Evolutionary conservation across 192 early-diverging fungal species (phyloP), one percentile per base, ranked within the genome.

Genomic region (Endogone sp.): DNA sequence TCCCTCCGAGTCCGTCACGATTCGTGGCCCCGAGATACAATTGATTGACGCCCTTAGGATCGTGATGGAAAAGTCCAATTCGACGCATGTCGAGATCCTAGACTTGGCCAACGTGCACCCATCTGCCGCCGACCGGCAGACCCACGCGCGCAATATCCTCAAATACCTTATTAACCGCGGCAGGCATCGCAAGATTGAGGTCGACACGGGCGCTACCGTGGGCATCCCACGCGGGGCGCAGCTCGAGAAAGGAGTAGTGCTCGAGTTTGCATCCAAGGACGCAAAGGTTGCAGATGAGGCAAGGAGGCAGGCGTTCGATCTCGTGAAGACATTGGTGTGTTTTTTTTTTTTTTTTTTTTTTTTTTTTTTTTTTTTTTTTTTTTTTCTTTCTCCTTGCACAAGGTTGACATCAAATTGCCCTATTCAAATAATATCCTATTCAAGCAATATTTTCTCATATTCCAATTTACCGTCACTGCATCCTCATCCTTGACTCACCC

Each of bases 51-150:
- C 94, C n/a, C 68, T 96, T 60, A 82, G 86, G 60, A 64, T 93
- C 64, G 91, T 95, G 11, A 83, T 94, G 75, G 89, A 92, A 63
- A 94, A 92, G 79, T 87, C 95, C 23, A 91, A 88, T 78, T 85
- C 94, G 25, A 81, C 88, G 44, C 71, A 82, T 22, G 82, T 97
- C 24, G 89, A 91, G 56, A 81, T 83, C 2, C 76, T 97, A 29
- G 90, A 95, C 75, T 81, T 94, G 23, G 66, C 78, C 24, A 49
- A 72, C 3, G 64, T 88, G 60, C 81, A 93, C 68, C 65, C n/a
- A n/a, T n/a, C 75, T 25, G 69, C 68, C 0, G 79, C 80, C 56
- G 71, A 82, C 54, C 77, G 85, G 16, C 65, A 78, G 57, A 81
- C 85, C 21, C 87, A 93, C 64, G 86, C 84, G 2, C 81, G 78